Percentiles rank a stretch among this genome's conserved stretches.
phyloP scores from a whole-genome alignment of 352 stramenopile genomes.

The Pythium dissimile region DNA sequence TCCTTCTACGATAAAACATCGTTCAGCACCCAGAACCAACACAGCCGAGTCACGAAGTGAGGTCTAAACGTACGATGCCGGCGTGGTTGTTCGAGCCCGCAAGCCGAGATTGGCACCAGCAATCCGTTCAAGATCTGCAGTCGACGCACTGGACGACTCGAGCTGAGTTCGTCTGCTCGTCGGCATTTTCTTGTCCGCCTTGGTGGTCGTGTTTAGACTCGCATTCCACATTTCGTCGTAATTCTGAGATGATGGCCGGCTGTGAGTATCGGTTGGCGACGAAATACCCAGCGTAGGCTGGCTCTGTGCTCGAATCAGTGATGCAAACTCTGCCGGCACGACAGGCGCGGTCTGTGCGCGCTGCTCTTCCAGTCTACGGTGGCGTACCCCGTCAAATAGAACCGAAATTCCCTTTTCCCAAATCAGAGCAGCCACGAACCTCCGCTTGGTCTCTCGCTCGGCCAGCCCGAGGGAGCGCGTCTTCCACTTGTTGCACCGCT shows the following conservation, averaged over 20 bases:
- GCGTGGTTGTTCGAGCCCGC: background rate
- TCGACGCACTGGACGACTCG: no score
- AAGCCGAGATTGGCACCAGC: background rate
- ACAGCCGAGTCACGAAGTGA: no score
- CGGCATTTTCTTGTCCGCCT: background rate
- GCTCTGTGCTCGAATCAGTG: constrained; percentile 34
- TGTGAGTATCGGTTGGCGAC: background rate
- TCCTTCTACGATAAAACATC: background rate
- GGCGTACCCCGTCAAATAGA: background rate
- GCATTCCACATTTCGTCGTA: constrained; percentile 72
- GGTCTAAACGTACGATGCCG: background rate
- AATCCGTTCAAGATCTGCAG: background rate
- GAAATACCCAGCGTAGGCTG: constrained; percentile 26
- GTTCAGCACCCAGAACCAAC: no score
- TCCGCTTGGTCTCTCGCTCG: constrained; percentile 35
- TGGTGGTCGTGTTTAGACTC: constrained; percentile 19
- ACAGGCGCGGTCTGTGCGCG: constrained; percentile 34
- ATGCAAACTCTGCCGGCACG: constrained; percentile 19
- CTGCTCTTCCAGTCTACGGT: constrained; percentile 30
- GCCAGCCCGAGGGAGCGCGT: constrained; percentile 45
- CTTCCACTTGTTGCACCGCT: constrained; percentile 75
- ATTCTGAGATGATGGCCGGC: constrained; percentile 20
- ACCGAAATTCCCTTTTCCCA: no score
- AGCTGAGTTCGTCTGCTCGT: background rate
- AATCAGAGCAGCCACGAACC: background rate